Evolutionary conservation across 768 basidiomycete species (phyloP).

Genomic region (Pholiota molesta): DNA sequence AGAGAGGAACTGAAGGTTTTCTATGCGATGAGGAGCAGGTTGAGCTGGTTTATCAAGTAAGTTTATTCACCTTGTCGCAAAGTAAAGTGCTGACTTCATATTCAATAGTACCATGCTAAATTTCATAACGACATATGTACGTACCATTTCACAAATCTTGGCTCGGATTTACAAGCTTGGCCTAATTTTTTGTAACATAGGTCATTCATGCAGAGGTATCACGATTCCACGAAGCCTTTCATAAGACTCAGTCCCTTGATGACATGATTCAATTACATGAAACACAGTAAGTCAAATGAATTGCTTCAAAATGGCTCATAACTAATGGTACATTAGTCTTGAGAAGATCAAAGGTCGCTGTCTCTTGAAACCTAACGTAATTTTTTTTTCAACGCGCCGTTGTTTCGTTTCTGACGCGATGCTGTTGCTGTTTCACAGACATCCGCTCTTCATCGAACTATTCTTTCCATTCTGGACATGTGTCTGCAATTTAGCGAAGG

Average conservation of each 20-base stretch:
- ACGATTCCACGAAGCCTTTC: conserved; percentile 60
- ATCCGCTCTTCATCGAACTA: conserved; percentile 61
- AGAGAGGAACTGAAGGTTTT: conserved; percentile 63
- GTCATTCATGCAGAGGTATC: conserved; percentile 68
- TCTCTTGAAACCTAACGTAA: conserved; percentile 63
- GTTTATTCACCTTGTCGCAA: conserved; percentile 29
- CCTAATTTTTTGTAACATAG: conserved; percentile 35
- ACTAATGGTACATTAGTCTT: conserved; percentile 42
- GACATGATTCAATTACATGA: conserved; percentile 74
- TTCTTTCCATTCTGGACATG: conserved; percentile 75
- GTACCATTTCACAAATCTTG: conserved; percentile 21
- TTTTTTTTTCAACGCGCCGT: conserved; percentile 4
- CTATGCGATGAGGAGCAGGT: conserved; percentile 73
- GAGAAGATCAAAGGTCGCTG: conserved; percentile 63
- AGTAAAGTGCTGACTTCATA: not conserved
- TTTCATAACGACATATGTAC: conserved; percentile 75
- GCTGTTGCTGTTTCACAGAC: conserved; percentile 48
- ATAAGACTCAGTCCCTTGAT: conserved; percentile 64
- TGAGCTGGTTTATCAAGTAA: conserved; percentile 88
- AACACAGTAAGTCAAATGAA: conserved; percentile 56
- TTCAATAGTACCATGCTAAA: conserved; percentile 58
- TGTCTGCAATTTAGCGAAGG: conserved; percentile 68
- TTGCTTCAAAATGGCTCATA: conserved; percentile 3
- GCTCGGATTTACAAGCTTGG: too few species aligned
- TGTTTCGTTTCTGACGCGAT: conserved; percentile 2